Evolutionary conservation across 352 stramenopile species (phyloP).

Genomic region (Pythium utonaiense): DNA sequence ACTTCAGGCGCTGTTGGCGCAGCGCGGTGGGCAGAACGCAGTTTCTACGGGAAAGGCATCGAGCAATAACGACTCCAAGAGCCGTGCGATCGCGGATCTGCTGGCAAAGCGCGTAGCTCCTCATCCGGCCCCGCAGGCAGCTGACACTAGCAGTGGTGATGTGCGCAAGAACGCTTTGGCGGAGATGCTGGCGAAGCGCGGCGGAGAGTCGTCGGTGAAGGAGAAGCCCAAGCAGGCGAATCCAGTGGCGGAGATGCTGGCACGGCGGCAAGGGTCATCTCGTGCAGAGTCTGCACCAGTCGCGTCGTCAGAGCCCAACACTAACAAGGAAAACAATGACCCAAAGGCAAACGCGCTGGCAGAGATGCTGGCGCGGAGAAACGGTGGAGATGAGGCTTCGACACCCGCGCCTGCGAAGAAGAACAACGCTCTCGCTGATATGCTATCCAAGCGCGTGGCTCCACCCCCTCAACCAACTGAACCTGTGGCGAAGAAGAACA

Average conservation of each 20-base stretch:
- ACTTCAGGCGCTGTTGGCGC: constrained; percentile 14
- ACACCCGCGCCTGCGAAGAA: neutral
- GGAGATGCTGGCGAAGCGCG: constrained; percentile 25
- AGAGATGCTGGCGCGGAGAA: constrained; percentile 31
- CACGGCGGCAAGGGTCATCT: neutral
- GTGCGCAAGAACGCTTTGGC: constrained; percentile 23
- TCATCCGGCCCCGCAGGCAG: neutral
- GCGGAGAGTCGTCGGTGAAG: constrained; percentile 1
- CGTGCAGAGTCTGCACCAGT: neutral
- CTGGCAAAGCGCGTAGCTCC: constrained; percentile 12
- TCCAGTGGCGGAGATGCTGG: constrained; percentile 13
- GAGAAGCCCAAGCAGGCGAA: constrained; percentile 10
- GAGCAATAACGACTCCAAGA: constrained; percentile 6
- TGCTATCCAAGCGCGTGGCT: neutral
- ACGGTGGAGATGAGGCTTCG: constrained; percentile 24
- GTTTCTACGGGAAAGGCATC: neutral
- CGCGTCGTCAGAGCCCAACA: neutral
- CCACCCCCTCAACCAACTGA: neutral
- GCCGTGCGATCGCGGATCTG: constrained; percentile 15
- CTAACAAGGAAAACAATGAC: constrained; percentile 4
- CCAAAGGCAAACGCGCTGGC: constrained; percentile 20
- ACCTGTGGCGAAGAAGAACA: constrained; percentile 22
- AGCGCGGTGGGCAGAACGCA: constrained; percentile 6
- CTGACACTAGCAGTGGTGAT: neutral
- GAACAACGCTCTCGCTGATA: constrained; percentile 34